A percentile compares a stretch with the other conserved stretches of the same genome.
phyloP scores from a whole-genome alignment of 306 rosid species.

The Begonia loranthoides region DNA sequence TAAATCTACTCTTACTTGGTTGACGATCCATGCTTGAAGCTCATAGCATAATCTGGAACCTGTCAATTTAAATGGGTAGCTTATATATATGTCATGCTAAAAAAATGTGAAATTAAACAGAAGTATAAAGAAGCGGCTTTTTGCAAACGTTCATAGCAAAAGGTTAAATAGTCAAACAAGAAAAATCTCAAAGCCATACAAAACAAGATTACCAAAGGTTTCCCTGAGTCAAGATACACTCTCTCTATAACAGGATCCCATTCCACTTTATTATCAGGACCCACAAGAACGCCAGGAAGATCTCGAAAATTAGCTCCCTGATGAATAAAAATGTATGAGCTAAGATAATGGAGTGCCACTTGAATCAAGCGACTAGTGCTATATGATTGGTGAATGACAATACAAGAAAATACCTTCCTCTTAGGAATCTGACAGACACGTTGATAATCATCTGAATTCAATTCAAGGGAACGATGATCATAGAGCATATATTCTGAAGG shows the following conservation, averaged over 20 bases:
- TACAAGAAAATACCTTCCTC: conserved; percentile 33
- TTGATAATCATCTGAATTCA: conserved; percentile 50
- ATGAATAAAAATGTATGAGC: neutral
- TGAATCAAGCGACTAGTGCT: too few species aligned
- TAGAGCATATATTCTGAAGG: conserved; percentile 7
- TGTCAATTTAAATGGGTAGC: neutral
- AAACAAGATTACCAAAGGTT: conserved; percentile 55
- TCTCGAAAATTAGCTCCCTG: conserved; percentile 82
- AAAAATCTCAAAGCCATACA: neutral
- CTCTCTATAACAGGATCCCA: conserved; percentile 55
- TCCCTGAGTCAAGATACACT: conserved; percentile 47
- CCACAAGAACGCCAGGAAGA: conserved; percentile 65
- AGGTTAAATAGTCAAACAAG: neutral
- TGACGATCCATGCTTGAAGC: conserved; percentile 48
- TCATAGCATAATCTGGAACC: conserved; percentile 82
- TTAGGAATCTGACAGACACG: conserved; percentile 58
- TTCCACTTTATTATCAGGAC: conserved; percentile 41
- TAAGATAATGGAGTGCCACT: too few species aligned
- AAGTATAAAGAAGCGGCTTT: neutral
- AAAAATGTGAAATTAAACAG: neutral
- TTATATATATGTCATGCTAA: neutral
- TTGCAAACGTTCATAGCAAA: neutral
- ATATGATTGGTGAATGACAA: too few species aligned
- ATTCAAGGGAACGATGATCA: conserved; percentile 49
- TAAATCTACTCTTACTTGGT: conserved; percentile 32